Evolutionary conservation across 352 stramenopile species (phyloP).

Genomic region (Phytopythium sindhum): DNA sequence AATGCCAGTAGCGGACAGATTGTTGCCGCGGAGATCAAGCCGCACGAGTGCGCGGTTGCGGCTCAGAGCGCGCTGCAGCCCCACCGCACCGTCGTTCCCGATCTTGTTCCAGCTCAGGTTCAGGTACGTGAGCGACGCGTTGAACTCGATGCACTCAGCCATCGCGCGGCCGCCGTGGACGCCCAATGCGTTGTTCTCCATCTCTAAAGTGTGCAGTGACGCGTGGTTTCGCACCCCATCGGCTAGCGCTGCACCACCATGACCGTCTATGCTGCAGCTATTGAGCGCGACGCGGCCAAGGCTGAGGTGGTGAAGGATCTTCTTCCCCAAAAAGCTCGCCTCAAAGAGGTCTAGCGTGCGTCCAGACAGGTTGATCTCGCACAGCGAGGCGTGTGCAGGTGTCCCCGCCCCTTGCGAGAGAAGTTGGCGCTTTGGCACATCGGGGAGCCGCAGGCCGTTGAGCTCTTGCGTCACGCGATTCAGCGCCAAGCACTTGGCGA

Average conservation of each 20-base stretch:
- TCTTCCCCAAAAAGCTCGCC: conserved; percentile 58
- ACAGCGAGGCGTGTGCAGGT: background rate
- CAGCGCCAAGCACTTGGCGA: conserved; percentile 59
- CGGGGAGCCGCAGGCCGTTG: conserved; percentile 47
- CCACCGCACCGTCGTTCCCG: conserved; percentile 49
- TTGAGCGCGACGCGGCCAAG: conserved; percentile 57
- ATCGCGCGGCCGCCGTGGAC: conserved; percentile 47
- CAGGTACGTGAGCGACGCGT: conserved; percentile 50
- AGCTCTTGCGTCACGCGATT: conserved; percentile 62
- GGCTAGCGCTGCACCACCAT: conserved; percentile 49
- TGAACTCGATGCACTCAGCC: conserved; percentile 56
- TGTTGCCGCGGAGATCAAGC: conserved; percentile 73
- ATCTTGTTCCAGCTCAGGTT: conserved; percentile 82
- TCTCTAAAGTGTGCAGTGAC: conserved; percentile 50
- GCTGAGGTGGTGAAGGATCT: conserved; percentile 69
- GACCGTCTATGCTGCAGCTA: conserved; percentile 47
- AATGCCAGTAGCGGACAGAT: conserved; percentile 43
- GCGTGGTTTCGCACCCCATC: conserved; percentile 66
- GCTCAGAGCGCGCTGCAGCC: conserved; percentile 38
- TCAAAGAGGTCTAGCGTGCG: conserved; percentile 54
- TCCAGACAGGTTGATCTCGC: conserved; percentile 50
- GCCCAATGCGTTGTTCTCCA: conserved; percentile 67
- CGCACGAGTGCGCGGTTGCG: conserved; percentile 44
- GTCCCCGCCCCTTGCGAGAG: conserved; percentile 14
- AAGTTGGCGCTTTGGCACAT: conserved; percentile 2